Evolutionary conservation across 2,329 filamentous ascomycete species (phyloP).

Genomic region (Ascosphaera apis): DNA sequence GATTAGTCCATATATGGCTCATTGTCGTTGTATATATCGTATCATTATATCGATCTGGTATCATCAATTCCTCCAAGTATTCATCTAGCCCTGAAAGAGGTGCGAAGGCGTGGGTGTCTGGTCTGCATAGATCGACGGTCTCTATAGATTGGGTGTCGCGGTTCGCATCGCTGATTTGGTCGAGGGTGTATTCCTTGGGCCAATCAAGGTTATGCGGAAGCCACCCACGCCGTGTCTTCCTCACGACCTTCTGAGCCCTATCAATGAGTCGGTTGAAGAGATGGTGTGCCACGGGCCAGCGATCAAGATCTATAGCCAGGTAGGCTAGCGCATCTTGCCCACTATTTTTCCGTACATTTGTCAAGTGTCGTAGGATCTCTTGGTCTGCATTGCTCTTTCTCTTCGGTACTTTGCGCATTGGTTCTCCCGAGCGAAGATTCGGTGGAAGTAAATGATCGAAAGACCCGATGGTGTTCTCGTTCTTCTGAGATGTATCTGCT

Average conservation of each 20-base stretch:
- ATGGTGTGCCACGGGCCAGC: neutral
- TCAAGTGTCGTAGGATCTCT: neutral
- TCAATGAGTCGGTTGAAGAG: constrained; percentile 13
- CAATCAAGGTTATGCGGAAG: constrained; percentile 12
- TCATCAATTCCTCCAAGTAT: constrained; percentile 5
- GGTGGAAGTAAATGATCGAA: constrained; percentile 2
- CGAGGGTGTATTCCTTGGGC: constrained; percentile 10
- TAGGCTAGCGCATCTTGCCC: neutral
- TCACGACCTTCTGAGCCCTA: constrained; percentile 11
- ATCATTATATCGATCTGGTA: constrained; percentile 1
- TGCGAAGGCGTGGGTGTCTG: neutral
- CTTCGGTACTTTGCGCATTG: neutral
- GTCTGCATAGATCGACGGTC: neutral
- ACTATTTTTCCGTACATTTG: neutral
- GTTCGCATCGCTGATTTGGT: constrained; percentile 10
- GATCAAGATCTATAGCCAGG: neutral
- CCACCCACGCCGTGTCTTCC: constrained; percentile 5
- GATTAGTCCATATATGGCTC: constrained; percentile 17
- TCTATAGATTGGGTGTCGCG: no score
- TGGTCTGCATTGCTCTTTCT: neutral
- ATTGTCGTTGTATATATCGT: constrained; percentile 5
- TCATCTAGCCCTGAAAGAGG: constrained; percentile 1
- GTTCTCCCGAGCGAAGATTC: constrained; percentile 3
- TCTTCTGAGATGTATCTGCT: no score
- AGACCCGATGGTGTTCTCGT: no score